phyloP scores from a whole-genome alignment of 345 rosid genomes.

The Corchorus capsularis region DNA sequence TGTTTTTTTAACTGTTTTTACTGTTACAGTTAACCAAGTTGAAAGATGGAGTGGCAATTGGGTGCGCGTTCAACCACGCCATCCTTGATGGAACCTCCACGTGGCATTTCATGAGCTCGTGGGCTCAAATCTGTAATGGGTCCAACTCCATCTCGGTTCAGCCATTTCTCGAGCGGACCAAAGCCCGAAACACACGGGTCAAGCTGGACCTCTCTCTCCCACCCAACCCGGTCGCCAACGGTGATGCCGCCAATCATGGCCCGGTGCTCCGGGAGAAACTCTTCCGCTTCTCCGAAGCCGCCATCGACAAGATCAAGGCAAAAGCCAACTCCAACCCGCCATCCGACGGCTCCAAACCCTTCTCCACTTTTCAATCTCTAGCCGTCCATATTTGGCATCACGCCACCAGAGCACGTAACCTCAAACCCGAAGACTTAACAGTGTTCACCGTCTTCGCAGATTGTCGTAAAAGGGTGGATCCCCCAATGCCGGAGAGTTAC shows the following conservation, averaged over 20 bases:
- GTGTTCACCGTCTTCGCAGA: slow-evolving; percentile 87
- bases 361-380: slow-evolving; percentile 91
- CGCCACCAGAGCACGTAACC: slow-evolving; percentile 71
- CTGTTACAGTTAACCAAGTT: slow-evolving; percentile 72
- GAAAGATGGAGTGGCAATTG: slow-evolving; percentile 83
- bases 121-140: slow-evolving; percentile 78
- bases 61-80: slow-evolving; percentile 93
- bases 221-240: slow-evolving; percentile 48
- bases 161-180: slow-evolving; percentile 79
- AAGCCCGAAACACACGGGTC: slow-evolving; percentile 76
- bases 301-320: slow-evolving; percentile 72
- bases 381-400: slow-evolving; percentile 88
- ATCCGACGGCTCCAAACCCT: slow-evolving; percentile 62
- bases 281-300: slow-evolving; percentile 73
- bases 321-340: slow-evolving; percentile 48
- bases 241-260: slow-evolving; percentile 26
- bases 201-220: slow-evolving; percentile 61
- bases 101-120: slow-evolving; percentile 96
- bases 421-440: slow-evolving; percentile 77
- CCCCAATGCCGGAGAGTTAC: slow-evolving; percentile 79
- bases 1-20: not conserved
- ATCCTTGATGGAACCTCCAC: slow-evolving; percentile 85
- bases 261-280: slow-evolving; percentile 61
- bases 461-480: slow-evolving; percentile 81
- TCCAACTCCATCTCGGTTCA: slow-evolving; percentile 38